Evolutionary conservation across 768 basidiomycete genomes (phyloP), one percentile per base, ranked within the genome.

Genomic region (Boletus rubropictus): DNA sequence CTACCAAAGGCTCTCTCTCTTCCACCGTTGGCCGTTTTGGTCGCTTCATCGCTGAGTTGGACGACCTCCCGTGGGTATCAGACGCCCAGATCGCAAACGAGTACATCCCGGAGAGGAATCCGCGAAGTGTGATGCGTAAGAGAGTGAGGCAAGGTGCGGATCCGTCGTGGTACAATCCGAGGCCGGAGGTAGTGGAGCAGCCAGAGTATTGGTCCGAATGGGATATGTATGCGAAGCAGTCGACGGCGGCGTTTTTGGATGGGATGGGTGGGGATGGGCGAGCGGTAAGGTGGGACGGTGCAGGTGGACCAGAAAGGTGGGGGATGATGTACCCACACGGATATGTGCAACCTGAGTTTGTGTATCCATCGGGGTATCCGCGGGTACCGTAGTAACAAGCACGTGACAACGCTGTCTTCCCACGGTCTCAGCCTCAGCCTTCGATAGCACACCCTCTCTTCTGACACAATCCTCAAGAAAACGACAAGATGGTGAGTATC

Each of bases 401-500:
- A 50, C 45, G 47, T 58, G 38, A 28, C 4, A 15, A 7, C 25
- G 0, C 3, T 5, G 18, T 29, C 0, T 58, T 64, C 64, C 32
- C 62, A 63, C 62, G 59, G 21, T 41, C 17, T 39, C 41, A 58
- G 52, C 55, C 60, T 48, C n/a, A n/a, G n/a, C n/a, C n/a, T n/a
- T n/a, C n/a, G n/a, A n/a, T n/a, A n/a, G n/a, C n/a, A n/a, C n/a
- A n/a, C n/a, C n/a, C n/a, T n/a, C 29, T 5, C 12, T 6, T 44
- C 51, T 52, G 46, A 49, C 56, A 51, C 56, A 50, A 61, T 58
- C 61, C 56, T 64, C 63, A 59, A 71, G 64, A 64, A 55, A 57
- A 58, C 70, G 57, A 59, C 67, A 63, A 68, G 35, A 77, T 76
- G 75, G 75, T 76, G 66, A 74, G 75, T 74, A 27, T 46, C 25